These are phyloP conservation scores for Apiotrichum akiyoshidainum DNA, from an alignment of 1,284 basidiomycete species.

Conservation along the genomic window DNA sequence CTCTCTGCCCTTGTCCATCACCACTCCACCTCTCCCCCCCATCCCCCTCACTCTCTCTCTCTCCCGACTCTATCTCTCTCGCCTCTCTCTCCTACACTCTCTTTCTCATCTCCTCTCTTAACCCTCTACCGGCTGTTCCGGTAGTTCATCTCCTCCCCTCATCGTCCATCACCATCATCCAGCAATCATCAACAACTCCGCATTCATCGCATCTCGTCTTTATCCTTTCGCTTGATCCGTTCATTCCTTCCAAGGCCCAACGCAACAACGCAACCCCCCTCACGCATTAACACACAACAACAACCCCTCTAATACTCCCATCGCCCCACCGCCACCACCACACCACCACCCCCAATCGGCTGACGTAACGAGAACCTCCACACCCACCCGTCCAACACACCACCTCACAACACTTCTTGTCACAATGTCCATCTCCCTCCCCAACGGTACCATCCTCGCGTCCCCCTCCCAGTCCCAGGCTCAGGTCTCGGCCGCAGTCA, in stretches of 20 bases:
- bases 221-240: background rate
- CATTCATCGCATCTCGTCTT: background rate
- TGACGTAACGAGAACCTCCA: no score
- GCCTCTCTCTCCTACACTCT: background rate
- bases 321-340: no score
- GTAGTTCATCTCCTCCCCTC: background rate
- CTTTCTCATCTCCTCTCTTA: background rate
- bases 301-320: no score
- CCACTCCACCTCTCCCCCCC: background rate
- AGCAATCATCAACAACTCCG: background rate
- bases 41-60: background rate
- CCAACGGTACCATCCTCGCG: conserved; percentile 45
- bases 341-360: no score
- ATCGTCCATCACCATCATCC: background rate
- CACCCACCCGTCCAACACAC: background rate
- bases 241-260: background rate
- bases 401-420: background rate
- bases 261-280: background rate
- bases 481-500: conserved; percentile 82
- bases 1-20: background rate
- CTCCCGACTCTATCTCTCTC: background rate
- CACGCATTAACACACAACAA: background rate
- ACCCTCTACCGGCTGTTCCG: background rate
- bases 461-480: conserved; percentile 36
- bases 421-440: conserved; percentile 50